Evolutionary conservation across 164 flowering plant species (phyloP).

Genomic region (Dillenia turbinata): DNA sequence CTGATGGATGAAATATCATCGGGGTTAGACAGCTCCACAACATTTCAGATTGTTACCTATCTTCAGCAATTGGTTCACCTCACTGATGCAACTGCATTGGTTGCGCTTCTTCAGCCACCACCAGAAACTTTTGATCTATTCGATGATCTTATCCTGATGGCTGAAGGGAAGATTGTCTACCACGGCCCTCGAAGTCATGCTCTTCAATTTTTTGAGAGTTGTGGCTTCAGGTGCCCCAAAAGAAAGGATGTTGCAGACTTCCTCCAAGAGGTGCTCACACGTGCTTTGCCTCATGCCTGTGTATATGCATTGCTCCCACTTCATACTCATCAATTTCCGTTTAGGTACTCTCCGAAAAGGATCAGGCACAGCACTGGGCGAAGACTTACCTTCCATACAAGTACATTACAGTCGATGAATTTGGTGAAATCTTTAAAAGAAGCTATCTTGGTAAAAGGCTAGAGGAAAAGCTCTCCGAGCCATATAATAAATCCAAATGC

Average conservation of each 20-base stretch:
- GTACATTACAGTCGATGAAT: constrained; percentile 37
- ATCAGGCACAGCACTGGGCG: constrained; percentile 59
- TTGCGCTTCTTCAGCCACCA: constrained; percentile 71
- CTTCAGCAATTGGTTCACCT: constrained; percentile 61
- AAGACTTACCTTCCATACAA: constrained; percentile 28
- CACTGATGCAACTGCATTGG: constrained; percentile 47
- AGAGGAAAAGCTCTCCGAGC: constrained; percentile 29
- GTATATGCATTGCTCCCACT: not conserved
- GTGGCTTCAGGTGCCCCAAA: constrained; percentile 67
- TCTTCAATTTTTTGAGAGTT: constrained; percentile 39
- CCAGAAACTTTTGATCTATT: constrained; percentile 73
- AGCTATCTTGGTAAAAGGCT: constrained; percentile 25
- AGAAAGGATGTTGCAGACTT: constrained; percentile 72
- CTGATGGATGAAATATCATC: constrained; percentile 85
- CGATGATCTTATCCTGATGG: constrained; percentile 69
- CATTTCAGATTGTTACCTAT: constrained; percentile 56
- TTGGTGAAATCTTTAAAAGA: constrained; percentile 31
- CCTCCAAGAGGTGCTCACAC: constrained; percentile 51
- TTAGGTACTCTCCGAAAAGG: constrained; percentile 58
- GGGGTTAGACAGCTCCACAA: constrained; percentile 72
- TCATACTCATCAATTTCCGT: not conserved
- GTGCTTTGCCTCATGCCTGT: not conserved
- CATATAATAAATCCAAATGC: constrained; percentile 31
- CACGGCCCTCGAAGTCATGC: constrained; percentile 56
- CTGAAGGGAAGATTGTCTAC: constrained; percentile 61